phyloP scores from a whole-genome alignment of 352 stramenopile species.

The Phytophthora pinifolia region DNA sequence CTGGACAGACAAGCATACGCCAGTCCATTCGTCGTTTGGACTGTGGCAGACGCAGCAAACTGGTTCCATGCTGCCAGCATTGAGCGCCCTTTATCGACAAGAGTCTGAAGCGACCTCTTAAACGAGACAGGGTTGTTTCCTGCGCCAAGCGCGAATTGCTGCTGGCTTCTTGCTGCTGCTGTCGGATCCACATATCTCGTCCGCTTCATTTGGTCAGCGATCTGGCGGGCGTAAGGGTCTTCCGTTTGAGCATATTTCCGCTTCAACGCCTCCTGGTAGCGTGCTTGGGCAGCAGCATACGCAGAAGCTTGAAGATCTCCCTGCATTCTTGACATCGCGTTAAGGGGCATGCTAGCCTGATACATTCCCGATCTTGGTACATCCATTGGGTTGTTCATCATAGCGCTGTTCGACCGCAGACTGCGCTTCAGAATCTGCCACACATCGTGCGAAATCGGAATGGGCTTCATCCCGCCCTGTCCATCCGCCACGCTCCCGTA shows the following conservation, averaged over 20 bases:
- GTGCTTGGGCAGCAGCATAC: conserved; percentile 25
- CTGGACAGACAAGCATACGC: conserved; percentile 67
- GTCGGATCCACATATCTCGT: conserved; percentile 23
- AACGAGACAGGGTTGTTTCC: conserved; percentile 32
- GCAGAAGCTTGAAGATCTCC: conserved; percentile 28
- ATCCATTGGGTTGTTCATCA: conserved; percentile 26
- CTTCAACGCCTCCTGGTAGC: conserved; percentile 41
- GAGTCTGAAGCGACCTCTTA: conserved; percentile 56
- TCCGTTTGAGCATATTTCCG: conserved; percentile 34
- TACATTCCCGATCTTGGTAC: conserved; percentile 15
- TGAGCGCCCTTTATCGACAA: conserved; percentile 63
- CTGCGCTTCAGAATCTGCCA: conserved; percentile 38
- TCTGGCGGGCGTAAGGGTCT: conserved; percentile 23
- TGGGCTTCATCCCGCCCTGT: conserved; percentile 26
- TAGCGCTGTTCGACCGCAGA: conserved; percentile 23
- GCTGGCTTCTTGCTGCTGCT: conserved; percentile 18
- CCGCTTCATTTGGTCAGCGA: conserved; percentile 40
- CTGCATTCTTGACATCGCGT: conserved; percentile 23
- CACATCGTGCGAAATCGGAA: conserved; percentile 48
- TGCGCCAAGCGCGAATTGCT: conserved; percentile 17
- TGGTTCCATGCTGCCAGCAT: conserved; percentile 82
- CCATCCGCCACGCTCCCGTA: conserved; percentile 42
- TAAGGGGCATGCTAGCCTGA: conserved; percentile 21
- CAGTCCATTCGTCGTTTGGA: conserved; percentile 54
- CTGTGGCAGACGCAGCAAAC: conserved; percentile 52